phyloP scores from a whole-genome alignment of 192 early-diverging fungal genomes.

The Umbelopsis ramanniana region DNA sequence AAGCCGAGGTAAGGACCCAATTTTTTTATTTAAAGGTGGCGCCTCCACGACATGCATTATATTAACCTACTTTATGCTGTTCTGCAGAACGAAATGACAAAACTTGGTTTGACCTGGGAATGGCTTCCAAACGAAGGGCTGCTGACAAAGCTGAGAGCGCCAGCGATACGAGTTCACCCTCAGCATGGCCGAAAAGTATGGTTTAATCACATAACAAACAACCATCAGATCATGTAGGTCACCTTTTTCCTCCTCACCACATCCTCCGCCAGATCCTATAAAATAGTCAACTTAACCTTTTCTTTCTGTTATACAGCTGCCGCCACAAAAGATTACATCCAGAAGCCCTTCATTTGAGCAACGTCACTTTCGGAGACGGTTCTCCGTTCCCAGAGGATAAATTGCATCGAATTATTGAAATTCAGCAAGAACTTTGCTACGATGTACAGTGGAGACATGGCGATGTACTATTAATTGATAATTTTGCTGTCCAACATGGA shows the following conservation, averaged over 20 bases:
- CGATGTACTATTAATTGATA: constrained; percentile 14
- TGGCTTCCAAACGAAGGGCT: constrained; percentile 9
- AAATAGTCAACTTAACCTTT: neutral
- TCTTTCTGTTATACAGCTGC: neutral
- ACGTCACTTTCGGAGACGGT: constrained; percentile 5
- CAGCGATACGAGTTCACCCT: constrained; percentile 1
- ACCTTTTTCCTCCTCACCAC: too few species aligned
- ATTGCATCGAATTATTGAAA: constrained; percentile 1
- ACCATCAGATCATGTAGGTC: constrained; percentile 8
- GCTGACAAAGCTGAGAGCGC: neutral
- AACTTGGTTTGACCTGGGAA: constrained; percentile 9
- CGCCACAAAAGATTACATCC: constrained; percentile 15
- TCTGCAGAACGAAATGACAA: constrained; percentile 4
- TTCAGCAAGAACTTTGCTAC: constrained; percentile 19
- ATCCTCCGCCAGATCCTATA: too few species aligned
- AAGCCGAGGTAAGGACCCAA: neutral
- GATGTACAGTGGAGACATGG: constrained; percentile 2
- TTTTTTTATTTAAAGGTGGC: neutral
- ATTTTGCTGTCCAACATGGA: constrained; percentile 7
- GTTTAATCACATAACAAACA: constrained; percentile 17
- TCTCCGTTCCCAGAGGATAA: constrained; percentile 2
- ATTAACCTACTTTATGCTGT: too few species aligned
- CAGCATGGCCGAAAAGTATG: constrained; percentile 1
- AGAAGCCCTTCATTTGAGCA: constrained; percentile 8
- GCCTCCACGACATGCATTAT: too few species aligned